These are phyloP conservation scores for Termitomyces sp. DNA, from an alignment of 768 basidiomycete species.

Conservation along the genomic window DNA sequence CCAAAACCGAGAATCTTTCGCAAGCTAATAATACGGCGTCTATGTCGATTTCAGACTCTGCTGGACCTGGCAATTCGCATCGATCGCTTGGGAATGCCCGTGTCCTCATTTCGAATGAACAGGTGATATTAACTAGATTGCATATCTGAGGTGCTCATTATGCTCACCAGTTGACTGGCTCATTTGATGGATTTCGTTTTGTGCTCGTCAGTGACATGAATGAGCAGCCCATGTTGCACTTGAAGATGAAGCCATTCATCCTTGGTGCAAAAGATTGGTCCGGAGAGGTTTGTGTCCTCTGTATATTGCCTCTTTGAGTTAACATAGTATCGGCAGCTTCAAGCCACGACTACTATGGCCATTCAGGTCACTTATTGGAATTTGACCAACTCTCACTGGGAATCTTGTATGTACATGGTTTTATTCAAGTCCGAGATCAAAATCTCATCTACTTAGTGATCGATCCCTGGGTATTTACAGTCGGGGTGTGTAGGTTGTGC, in stretches of 20 bases:
- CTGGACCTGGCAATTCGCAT: conserved; percentile 1
- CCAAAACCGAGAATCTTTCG: conserved; percentile 4
- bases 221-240: conserved; percentile 89
- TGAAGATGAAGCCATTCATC: conserved; percentile 81
- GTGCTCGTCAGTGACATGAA: conserved; percentile 93
- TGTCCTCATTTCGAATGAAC: conserved; percentile 65
- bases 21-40: conserved; percentile 1
- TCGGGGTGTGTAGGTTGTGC: conserved; percentile 39
- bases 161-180: conserved; percentile 67
- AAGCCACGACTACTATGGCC: conserved; percentile 75
- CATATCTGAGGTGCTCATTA: conserved; percentile 2
- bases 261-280: conserved; percentile 91
- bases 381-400: conserved; percentile 96
- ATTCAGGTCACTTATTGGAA: conserved; percentile 95
- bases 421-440: not conserved
- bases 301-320: not conserved
- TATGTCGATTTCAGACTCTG: conserved; percentile 5
- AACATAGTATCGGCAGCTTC: conserved; percentile 45
- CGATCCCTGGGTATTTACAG: conserved; percentile 90
- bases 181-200: conserved; percentile 87
- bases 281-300: conserved; percentile 52
- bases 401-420: conserved; percentile 57
- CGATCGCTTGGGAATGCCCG: conserved; percentile 32
- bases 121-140: conserved; percentile 39
- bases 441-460: conserved; percentile 52